Evolutionary conservation across 2,329 filamentous ascomycete species (phyloP), one percentile per base, ranked within the genome.

Genomic region (Epichloe gansuensis): DNA sequence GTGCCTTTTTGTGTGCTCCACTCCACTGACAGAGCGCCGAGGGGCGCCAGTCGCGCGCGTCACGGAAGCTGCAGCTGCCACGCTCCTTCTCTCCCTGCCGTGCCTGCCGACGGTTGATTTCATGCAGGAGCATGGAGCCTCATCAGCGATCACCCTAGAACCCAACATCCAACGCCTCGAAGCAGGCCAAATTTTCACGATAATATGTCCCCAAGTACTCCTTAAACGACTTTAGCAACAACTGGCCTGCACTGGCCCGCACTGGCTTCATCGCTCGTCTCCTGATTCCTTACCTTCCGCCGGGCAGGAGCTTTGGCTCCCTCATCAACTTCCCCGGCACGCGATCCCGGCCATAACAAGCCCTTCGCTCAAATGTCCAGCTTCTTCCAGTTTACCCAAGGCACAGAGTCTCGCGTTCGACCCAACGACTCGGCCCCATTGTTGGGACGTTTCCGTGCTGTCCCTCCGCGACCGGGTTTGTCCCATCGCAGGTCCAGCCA

Each of bases 341-440:
- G 44, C 17, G 28, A 15, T 34, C 28, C 51, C 23, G 41, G 41
- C 41, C 48, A 31, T 39, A 23, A 7, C n/a, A 34, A 42, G 12
- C 49, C 60, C 38, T 21, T 50, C 45, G 52, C 38, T 17, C 48
- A 46, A 48, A 83, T 84, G 80, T 78, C 81, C 63, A 73, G 75
- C 62, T 82, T 84, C 72, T 85, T 85, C 69, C 74, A 77, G 64
- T 85, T 85, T 68, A 81, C 81, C 57, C 81, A 81, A 62, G 82
- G 81, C 65, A 75, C 71, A 61, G 82, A 85, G 68, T 75, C 79
- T 57, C 75, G 72, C 60, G 69, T 72, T 55, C 72, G 73, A 49
- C 73, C 73, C 54, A 71, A 70, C 59, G 76, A 83, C 61, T 70
- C 78, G 43, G 78, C 81, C 17, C 80, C 82, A 25, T 68, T 84